A percentile compares a stretch with the other conserved stretches of the same genome.
These are phyloP conservation scores for Aureobasidium subglaciale DNA, from an alignment of 2,329 filamentous ascomycete genomes.

Conservation along the genomic window DNA sequence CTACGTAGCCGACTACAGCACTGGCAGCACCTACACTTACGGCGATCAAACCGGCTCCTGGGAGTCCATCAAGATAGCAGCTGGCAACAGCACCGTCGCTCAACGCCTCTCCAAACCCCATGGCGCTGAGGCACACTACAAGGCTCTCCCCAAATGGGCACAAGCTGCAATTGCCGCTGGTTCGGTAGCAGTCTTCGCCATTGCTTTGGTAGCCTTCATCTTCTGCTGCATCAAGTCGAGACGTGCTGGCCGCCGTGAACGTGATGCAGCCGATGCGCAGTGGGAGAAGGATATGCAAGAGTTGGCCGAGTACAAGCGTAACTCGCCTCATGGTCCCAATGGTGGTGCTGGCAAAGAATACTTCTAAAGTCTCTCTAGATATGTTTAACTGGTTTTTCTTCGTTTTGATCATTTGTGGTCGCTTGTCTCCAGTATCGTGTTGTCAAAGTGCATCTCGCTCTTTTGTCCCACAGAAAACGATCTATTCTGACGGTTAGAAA, in stretches of 20 bases:
- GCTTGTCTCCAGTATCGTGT: too few relatives aligned
- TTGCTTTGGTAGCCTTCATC: conserved; percentile 27
- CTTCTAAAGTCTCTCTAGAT: neutral
- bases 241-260: conserved; percentile 43
- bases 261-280: conserved; percentile 40
- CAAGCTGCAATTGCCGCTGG: conserved; percentile 43
- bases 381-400: neutral
- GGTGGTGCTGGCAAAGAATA: neutral
- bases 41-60: conserved; percentile 33
- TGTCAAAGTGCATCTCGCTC: too few relatives aligned
- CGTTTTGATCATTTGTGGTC: too few relatives aligned
- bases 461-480: too few relatives aligned
- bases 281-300: conserved; percentile 36
- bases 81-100: conserved; percentile 31
- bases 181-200: conserved; percentile 34
- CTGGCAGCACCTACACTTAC: conserved; percentile 34
- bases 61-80: conserved; percentile 41
- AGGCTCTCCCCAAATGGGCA: conserved; percentile 36
- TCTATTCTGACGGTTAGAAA: too few relatives aligned
- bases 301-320: conserved; percentile 17
- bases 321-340: neutral
- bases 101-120: conserved; percentile 30
- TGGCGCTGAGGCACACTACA: conserved; percentile 35
- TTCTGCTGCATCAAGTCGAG: conserved; percentile 47
- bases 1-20: conserved; percentile 29